Percentiles rank a stretch among this genome's conserved stretches.
phyloP scores from a whole-genome alignment of 2,329 filamentous ascomycete genomes.

The Lecanosticta acicola region DNA sequence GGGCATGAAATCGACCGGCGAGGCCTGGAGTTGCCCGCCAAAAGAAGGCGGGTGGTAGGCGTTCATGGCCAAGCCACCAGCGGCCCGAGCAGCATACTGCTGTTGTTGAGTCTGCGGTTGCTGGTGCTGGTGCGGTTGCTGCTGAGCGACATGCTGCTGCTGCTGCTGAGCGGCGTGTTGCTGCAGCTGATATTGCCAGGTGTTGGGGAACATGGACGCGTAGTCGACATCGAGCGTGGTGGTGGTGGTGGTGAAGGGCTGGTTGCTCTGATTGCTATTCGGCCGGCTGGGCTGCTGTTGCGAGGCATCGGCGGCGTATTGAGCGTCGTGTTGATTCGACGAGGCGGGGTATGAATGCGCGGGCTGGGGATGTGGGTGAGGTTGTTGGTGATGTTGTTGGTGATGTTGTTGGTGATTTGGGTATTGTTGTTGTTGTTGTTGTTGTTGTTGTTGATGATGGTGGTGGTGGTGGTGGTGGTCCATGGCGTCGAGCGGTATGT shows the following conservation, averaged over 20 bases:
- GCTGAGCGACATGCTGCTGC: slow-evolving; percentile 20
- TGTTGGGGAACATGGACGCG: slow-evolving; percentile 30
- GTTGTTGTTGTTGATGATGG: slow-evolving; percentile 24
- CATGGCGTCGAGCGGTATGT: slow-evolving; percentile 21
- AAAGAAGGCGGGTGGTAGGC: slow-evolving; percentile 36
- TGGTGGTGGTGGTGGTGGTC: slow-evolving; percentile 22
- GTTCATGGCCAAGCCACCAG: slow-evolving; percentile 32
- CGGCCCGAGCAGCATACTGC: slow-evolving; percentile 23
- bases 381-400: slow-evolving; percentile 20
- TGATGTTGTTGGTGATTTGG: slow-evolving; percentile 20
- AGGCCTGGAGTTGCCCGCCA: slow-evolving; percentile 39
- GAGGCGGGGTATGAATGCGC: slow-evolving; percentile 15
- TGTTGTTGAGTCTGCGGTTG: slow-evolving; percentile 23
- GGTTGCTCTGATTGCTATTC: slow-evolving; percentile 27
- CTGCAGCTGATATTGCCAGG: slow-evolving; percentile 43
- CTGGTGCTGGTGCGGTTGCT: slow-evolving; percentile 29
- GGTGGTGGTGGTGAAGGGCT: slow-evolving; percentile 29
- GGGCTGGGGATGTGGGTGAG: slow-evolving; percentile 21
- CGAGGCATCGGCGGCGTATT: slow-evolving; percentile 16
- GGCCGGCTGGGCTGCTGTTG: slow-evolving; percentile 24
- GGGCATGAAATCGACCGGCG: slow-evolving; percentile 46
- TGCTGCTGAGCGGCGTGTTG: slow-evolving; percentile 23
- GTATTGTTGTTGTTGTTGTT: slow-evolving; percentile 17
- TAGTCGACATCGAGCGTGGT: slow-evolving; percentile 31
- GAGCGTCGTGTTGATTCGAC: slow-evolving; percentile 20